Conservation (phyloP, 192 early-diverging fungal genomes). For the Geranomyces michiganensis region DNA sequence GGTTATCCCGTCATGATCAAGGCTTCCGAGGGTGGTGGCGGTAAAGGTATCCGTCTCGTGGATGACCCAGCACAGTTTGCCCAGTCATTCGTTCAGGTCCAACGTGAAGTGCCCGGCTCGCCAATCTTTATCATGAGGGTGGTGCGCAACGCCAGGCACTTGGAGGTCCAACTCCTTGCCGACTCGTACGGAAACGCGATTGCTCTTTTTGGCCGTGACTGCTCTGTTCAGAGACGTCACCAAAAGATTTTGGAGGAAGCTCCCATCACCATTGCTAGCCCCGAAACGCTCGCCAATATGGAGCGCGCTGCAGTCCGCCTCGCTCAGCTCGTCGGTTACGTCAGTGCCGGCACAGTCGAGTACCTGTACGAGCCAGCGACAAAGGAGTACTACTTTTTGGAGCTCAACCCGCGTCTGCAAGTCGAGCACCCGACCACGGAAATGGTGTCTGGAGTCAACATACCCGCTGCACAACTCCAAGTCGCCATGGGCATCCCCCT, state of each 20-base stretch:
- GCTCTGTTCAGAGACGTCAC: constrained; percentile 96
- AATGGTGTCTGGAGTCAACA: constrained; percentile 97
- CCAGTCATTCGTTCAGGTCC: constrained; percentile 82
- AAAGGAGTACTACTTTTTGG: constrained; percentile 91
- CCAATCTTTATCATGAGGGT: constrained; percentile 99
- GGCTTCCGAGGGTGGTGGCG: constrained; percentile 98
- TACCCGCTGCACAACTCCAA: constrained; percentile 96
- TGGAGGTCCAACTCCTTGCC: constrained; percentile 96
- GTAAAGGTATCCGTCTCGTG: constrained; percentile 98
- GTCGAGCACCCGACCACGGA: constrained; percentile 99
- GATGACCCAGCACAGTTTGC: constrained; percentile 72
- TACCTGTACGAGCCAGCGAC: constrained; percentile 90
- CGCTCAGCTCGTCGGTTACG: constrained; percentile 92
- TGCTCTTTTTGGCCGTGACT: constrained; percentile 97
- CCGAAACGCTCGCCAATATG: constrained; percentile 76
- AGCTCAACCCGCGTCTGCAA: constrained; percentile 97
- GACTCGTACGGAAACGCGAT: constrained; percentile 98
- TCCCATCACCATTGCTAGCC: constrained; percentile 78
- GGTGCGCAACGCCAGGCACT: constrained; percentile 89
- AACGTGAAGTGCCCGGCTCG: constrained; percentile 94
- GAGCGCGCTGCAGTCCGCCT: constrained; percentile 96
- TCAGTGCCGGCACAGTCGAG: constrained; percentile 81
- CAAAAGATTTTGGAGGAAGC: constrained; percentile 99
- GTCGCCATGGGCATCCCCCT: constrained; percentile 99
- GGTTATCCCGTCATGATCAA: constrained; percentile 99